Evolutionary conservation across 2,329 filamentous ascomycete genomes (phyloP), one percentile per base, ranked within the genome.

Genomic region (Ascochyta pisi): DNA sequence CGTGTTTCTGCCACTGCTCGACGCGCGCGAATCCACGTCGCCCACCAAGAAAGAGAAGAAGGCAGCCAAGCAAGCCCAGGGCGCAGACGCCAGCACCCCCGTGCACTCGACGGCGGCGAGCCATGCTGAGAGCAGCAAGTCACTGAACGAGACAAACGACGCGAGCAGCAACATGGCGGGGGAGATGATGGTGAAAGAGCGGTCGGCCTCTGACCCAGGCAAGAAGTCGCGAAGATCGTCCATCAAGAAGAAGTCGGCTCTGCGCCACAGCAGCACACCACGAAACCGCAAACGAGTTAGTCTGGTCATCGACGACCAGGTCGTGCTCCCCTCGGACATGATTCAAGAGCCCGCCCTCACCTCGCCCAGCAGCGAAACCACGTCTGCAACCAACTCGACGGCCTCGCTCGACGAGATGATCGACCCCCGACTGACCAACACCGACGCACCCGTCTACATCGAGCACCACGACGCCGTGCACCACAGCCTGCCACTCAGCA

Each of bases 271-370:
- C 51, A 68, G 66, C 57, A 62, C 63, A 26, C 54, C 62, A 24
- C 46, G 50, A 22, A 53, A 63, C 31, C 62, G 73, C 47, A 76
- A 76, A 58, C 61, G 73, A 39, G 73, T 76, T 53, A 73, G 68
- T 57, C 60, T 76, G 38, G 68, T 73, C 50, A 74, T 76, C 34
- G 71, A 76, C 55, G 73, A 74, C 60, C 72, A 74, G 50, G 75
- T 74, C 19, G 73, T 76, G 15, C 69, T 69, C 24, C 73, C 73
- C 4, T 68, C 72, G n/a, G 73, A 76, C 42, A 65, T 61, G n/a
- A 62, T 74, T 47, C 47, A 57, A 6, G 70, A 72, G 27, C 63
- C 66, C 10, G 45, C 61, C 22, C 64, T 71, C 50, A 63, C 58
- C 6, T 69, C 67, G 34, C 70, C 70, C 41, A 68, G 64, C 63